phyloP scores from a whole-genome alignment of 257 asterid species.

The Craterostigma plantagineum region DNA sequence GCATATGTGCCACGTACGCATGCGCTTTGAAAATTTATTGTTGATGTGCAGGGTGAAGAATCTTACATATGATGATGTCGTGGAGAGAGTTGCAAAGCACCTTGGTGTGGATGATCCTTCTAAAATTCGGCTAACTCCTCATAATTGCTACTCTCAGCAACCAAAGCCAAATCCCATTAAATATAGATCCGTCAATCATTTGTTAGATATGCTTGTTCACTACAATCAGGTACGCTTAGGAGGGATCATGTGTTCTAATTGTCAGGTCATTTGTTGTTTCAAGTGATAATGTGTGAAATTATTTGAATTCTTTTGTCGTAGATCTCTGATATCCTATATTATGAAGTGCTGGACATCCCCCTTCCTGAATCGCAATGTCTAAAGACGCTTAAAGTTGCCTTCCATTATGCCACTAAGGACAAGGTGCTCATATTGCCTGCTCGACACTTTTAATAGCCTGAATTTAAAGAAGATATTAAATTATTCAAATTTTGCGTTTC shows the following conservation, averaged over 20 bases:
- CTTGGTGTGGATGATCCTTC: conserved; percentile 79
- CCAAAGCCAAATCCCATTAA: conserved; percentile 88
- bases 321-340: conserved; percentile 81
- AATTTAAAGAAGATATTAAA: neutral
- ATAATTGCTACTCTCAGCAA: conserved; percentile 94
- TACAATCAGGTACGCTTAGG: conserved; percentile 75
- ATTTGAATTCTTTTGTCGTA: conserved; percentile 13
- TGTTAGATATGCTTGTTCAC: conserved; percentile 92
- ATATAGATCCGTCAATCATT: conserved; percentile 72
- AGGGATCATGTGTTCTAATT: neutral
- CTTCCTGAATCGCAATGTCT: conserved; percentile 91
- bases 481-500: conserved; percentile 9
- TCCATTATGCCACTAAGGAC: conserved; percentile 78
- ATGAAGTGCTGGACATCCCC: conserved; percentile 92
- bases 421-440: conserved; percentile 38
- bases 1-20: too few relatives aligned
- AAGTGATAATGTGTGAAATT: conserved; percentile 5
- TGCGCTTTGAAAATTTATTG: conserved; percentile 10
- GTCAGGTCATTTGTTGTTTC: neutral
- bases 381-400: conserved; percentile 87
- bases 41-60: conserved; percentile 54
- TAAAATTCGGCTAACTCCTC: conserved; percentile 88
- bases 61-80: conserved; percentile 89
- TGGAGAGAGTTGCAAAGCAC: conserved; percentile 71
- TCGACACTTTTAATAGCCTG: neutral